phyloP scores from a whole-genome alignment of 2,329 filamentous ascomycete genomes.

The Botryosphaeria agaves region DNA sequence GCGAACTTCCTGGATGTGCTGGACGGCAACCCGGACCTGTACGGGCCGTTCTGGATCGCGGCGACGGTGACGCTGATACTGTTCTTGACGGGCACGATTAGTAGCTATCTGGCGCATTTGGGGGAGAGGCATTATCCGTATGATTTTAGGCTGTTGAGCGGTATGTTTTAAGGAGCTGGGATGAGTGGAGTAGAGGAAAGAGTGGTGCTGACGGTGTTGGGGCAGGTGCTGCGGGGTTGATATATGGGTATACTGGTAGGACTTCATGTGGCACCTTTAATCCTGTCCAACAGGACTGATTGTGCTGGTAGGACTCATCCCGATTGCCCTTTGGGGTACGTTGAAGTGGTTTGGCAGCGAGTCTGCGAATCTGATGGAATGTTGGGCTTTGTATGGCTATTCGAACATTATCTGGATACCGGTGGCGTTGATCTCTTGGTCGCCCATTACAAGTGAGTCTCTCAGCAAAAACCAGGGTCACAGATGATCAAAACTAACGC shows the following conservation, averaged over 20 bases:
- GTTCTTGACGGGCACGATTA: constrained; percentile 90
- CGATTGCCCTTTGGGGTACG: constrained; percentile 68
- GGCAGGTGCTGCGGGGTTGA: constrained; percentile 64
- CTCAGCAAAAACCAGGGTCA: background rate
- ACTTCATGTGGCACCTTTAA: background rate
- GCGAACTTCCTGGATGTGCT: constrained; percentile 94
- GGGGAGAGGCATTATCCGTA: constrained; percentile 63
- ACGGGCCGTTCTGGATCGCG: constrained; percentile 97
- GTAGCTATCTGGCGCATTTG: constrained; percentile 61
- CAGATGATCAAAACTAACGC: no score
- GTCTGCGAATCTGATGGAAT: constrained; percentile 83
- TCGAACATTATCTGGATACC: constrained; percentile 94
- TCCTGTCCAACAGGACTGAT: background rate
- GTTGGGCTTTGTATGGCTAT: constrained; percentile 91
- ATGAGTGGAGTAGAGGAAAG: constrained; percentile 1
- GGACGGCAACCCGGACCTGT: constrained; percentile 90
- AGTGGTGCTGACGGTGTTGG: background rate
- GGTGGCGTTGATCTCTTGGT: constrained; percentile 84
- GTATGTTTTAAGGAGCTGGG: constrained; percentile 29
- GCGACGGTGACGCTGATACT: constrained; percentile 93
- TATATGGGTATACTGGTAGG: constrained; percentile 74
- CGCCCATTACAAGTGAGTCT: constrained; percentile 46
- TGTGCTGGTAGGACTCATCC: constrained; percentile 43
- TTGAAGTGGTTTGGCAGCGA: constrained; percentile 93
- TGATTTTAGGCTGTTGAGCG: constrained; percentile 77